Evolutionary conservation across 306 rosid genomes (phyloP), one percentile per base, ranked within the genome.

Genomic region (Lathyrus oleraceus): DNA sequence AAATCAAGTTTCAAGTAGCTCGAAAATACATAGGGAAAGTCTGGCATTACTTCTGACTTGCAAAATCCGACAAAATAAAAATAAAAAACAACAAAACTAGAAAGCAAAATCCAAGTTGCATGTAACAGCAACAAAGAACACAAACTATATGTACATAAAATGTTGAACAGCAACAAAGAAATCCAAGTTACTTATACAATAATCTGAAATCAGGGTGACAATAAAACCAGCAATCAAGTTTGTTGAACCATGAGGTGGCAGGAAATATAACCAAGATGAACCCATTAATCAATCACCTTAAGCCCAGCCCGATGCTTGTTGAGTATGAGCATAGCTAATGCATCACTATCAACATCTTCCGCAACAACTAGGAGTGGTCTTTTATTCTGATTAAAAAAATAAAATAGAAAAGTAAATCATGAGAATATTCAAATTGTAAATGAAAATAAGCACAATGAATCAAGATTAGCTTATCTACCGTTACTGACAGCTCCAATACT

Each of bases 241-340:
- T 5, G 35, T 13, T 25, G 65, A 64, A 61, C 49, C 19, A 51
- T 14, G 21, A 51, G 32, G 65, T 61, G n/a, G 54, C 17, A 20
- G 38, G 20, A 72, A 27, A 39, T 47, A 58, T 25, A 66, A 71
- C 25, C 36, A 73, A 42, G 79, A 65, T 43, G 15, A 73, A 43
- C 70, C 25, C 40, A 43, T 20, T 60, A 61, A 81, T 67, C 66
- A 61, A 81, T 67, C 66, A 93, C 98, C 98, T 94, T 94, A 45
- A 94, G 70, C 74, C 96, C 98, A 68, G 89, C 89, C 25, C 58
- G 97, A 85, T 90, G 98, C 84, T 90, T 94, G 90, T 94, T 94
- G 70, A 94, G 97, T 84, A 94, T 84, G 38, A 94, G 97, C 97
- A 90, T 78, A 40, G 98, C 84, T 67, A 90, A 81, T 61, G 92